phyloP scores from a whole-genome alignment of 2,329 filamentous ascomycete genomes.

The Nigrospora sphaerica region DNA sequence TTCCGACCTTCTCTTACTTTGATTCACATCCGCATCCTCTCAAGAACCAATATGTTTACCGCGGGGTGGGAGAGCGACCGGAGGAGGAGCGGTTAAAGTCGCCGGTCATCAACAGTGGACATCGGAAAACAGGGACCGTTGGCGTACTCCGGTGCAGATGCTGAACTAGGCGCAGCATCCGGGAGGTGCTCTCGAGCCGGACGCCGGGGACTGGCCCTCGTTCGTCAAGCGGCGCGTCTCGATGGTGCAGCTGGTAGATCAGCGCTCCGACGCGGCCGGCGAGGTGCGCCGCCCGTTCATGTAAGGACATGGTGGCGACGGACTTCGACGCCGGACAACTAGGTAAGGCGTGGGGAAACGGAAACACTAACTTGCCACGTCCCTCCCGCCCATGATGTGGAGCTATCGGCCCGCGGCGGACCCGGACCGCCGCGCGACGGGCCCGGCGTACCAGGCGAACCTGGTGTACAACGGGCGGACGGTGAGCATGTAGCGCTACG shows the following conservation, averaged over 20 bases:
- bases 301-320: constrained; percentile 25
- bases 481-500: constrained; percentile 33
- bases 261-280: constrained; percentile 26
- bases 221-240: constrained; percentile 26
- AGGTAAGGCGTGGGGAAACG: too few relatives aligned
- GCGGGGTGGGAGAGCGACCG: constrained; percentile 2
- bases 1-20: too few relatives aligned
- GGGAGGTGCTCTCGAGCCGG: constrained; percentile 30
- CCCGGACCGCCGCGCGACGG: constrained; percentile 22
- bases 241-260: constrained; percentile 26
- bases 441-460: constrained; percentile 31
- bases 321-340: too few relatives aligned
- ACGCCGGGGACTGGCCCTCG: constrained; percentile 25
- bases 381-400: constrained; percentile 28
- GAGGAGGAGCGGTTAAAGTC: constrained; percentile 3
- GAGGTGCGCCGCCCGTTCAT: constrained; percentile 26
- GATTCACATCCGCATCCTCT: too few relatives aligned
- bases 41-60: background rate
- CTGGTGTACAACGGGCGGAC: constrained; percentile 33
- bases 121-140: background rate
- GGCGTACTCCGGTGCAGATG: constrained; percentile 17
- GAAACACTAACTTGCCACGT: constrained; percentile 3
- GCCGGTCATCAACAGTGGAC: background rate
- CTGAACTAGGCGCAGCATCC: constrained; percentile 29
- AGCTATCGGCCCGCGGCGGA: constrained; percentile 30